A percentile compares a stretch with the other conserved stretches of the same genome.
Evolutionary conservation across 352 stramenopile species (phyloP).

Genomic region (Thalassiosira oceanica): DNA sequence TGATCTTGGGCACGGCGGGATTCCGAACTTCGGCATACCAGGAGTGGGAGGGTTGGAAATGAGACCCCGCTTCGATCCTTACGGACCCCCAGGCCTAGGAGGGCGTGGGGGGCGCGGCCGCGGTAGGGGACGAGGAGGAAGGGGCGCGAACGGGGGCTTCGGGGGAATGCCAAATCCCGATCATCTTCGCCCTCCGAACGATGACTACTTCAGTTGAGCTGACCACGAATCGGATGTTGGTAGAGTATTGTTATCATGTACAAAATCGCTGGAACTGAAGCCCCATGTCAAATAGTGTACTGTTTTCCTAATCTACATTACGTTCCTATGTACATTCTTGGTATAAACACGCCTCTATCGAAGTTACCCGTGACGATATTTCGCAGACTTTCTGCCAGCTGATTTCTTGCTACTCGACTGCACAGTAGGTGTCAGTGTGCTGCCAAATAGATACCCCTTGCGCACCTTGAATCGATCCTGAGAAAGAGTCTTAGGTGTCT

Average conservation of each 20-base stretch:
- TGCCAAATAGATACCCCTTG: too few species aligned
- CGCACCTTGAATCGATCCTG: too few species aligned
- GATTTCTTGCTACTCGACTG: too few species aligned
- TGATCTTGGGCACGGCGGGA: constrained; percentile 4
- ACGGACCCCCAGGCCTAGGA: constrained; percentile 48
- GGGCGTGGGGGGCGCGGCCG: constrained; percentile 15
- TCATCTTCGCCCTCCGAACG: constrained; percentile 56
- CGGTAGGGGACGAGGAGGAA: constrained; percentile 13
- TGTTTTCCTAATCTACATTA: constrained; percentile 1
- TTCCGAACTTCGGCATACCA: constrained; percentile 13
- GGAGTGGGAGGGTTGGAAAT: constrained; percentile 51
- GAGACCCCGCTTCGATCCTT: constrained; percentile 71
- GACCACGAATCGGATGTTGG: too few species aligned
- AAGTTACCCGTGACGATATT: too few species aligned
- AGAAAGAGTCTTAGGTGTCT: too few species aligned
- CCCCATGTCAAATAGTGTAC: too few species aligned
- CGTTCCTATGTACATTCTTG: not conserved
- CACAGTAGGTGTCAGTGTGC: too few species aligned
- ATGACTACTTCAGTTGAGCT: constrained; percentile 47
- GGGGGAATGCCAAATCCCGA: constrained; percentile 71
- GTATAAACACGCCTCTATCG: too few species aligned
- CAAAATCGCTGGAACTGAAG: too few species aligned
- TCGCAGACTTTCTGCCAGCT: too few species aligned
- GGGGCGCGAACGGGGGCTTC: constrained; percentile 29
- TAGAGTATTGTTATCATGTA: too few species aligned